phyloP scores from a whole-genome alignment of 1,284 basidiomycete species.

The Xanthoconium separans region DNA sequence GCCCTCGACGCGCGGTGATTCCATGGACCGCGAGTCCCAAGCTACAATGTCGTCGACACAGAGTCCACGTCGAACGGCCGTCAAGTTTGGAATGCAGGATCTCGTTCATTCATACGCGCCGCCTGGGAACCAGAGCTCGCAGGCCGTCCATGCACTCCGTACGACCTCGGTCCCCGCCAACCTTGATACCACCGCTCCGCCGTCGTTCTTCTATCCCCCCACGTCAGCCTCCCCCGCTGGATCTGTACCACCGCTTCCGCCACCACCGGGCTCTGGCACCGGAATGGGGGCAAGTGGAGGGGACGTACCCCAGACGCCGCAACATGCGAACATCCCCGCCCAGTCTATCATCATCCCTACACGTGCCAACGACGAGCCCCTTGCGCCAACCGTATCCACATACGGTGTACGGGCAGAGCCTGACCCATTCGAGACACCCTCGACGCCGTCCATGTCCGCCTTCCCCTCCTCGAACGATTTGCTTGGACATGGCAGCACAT shows the following conservation, averaged over 20 bases:
- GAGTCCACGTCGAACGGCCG: slow-evolving; percentile 54
- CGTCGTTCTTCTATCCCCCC: slow-evolving; percentile 31
- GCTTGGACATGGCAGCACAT: slow-evolving; percentile 2
- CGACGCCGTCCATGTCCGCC: slow-evolving; percentile 27
- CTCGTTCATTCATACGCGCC: slow-evolving; percentile 70
- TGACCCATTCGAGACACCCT: slow-evolving; percentile 30
- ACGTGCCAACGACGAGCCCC: slow-evolving; percentile 32
- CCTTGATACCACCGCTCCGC: slow-evolving; percentile 18
- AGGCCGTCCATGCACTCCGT: slow-evolving; percentile 52
- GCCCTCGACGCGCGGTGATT: slow-evolving; percentile 32
- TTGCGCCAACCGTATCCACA: slow-evolving; percentile 26
- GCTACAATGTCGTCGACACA: slow-evolving; percentile 27
- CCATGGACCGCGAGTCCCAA: slow-evolving; percentile 27
- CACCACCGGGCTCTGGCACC: slow-evolving; percentile 12
- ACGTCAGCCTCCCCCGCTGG: slow-evolving; percentile 1
- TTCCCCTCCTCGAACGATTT: slow-evolving; percentile 27
- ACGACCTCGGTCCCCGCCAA: slow-evolving; percentile 22
- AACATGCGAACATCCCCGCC: background rate
- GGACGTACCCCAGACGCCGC: slow-evolving; percentile 10
- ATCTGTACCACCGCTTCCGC: slow-evolving; percentile 15
- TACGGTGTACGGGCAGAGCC: slow-evolving; percentile 5
- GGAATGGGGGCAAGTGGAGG: background rate
- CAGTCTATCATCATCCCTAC: slow-evolving; percentile 28
- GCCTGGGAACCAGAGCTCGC: slow-evolving; percentile 40
- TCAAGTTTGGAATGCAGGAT: slow-evolving; percentile 75